Evolutionary conservation across 1,139 yeast species (phyloP).

Genomic region (Geotrichum carabidarum): DNA sequence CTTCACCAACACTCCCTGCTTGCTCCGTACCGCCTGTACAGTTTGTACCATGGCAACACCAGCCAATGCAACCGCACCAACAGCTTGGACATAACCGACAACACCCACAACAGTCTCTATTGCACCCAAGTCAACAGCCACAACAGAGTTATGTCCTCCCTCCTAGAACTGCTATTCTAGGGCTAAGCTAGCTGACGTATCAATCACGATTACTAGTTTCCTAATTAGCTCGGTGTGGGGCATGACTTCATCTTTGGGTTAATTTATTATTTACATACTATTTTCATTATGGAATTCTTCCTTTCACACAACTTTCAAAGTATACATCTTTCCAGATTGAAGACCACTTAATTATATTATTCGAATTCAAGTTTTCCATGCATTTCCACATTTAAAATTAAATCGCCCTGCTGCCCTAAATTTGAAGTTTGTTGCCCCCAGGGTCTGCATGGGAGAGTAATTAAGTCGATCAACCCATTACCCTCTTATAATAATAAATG

Average conservation of each 20-base stretch:
- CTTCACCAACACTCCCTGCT: neutral
- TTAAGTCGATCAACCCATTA: no score
- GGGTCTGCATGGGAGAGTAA: no score
- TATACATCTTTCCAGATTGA: no score
- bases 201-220: no score
- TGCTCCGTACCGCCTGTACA: neutral
- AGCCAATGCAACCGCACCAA: slow-evolving; percentile 9
- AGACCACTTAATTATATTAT: no score
- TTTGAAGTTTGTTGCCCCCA: no score
- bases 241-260: no score
- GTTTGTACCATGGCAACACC: slow-evolving; percentile 7
- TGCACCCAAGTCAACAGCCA: slow-evolving; percentile 8
- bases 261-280: neutral
- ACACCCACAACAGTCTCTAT: slow-evolving; percentile 8
- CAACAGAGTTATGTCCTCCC: neutral
- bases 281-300: neutral
- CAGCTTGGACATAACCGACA: neutral
- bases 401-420: no score
- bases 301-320: neutral
- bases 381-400: no score
- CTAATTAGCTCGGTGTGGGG: no score
- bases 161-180: neutral
- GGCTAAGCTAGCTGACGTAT: neutral
- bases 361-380: no score
- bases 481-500: no score